A percentile compares a stretch with the other conserved stretches of the same genome.
Evolutionary conservation across 306 rosid species (phyloP).

Genomic region (Cucurbita moschata): DNA sequence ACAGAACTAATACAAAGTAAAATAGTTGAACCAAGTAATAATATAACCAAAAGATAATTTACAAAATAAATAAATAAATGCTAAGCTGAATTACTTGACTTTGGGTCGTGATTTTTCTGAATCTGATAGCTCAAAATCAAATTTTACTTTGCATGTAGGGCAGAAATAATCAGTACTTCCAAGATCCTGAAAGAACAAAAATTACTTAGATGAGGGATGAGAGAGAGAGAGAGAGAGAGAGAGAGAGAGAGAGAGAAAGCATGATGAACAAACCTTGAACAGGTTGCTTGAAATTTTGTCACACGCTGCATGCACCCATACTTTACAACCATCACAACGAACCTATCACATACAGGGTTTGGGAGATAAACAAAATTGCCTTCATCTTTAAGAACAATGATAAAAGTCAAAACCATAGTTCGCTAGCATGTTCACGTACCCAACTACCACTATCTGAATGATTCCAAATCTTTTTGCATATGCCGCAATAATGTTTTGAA

Average conservation of each 20-base stretch:
- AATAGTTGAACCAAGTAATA: neutral
- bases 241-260: conserved; percentile 3
- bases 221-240: conserved; percentile 3
- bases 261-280: conserved; percentile 49
- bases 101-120: conserved; percentile 63
- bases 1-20: neutral
- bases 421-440: conserved; percentile 46
- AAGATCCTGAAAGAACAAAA: conserved; percentile 43
- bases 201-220: conserved; percentile 19
- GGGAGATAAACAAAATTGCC: neutral
- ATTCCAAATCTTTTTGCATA: conserved; percentile 88
- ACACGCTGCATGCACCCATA: conserved; percentile 97
- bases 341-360: conserved; percentile 40
- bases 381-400: neutral
- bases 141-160: conserved; percentile 94
- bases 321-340: conserved; percentile 97
- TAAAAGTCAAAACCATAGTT: conserved; percentile 8
- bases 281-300: conserved; percentile 73
- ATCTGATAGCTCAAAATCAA: conserved; percentile 91
- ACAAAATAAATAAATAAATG: neutral
- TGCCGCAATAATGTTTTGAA: conserved; percentile 90
- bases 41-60: neutral
- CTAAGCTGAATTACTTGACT: conserved; percentile 52
- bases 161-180: conserved; percentile 90
- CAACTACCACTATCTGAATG: conserved; percentile 95